phyloP scores from a whole-genome alignment of 2,329 filamentous ascomycete species.

The Stenocarpella maydis region DNA sequence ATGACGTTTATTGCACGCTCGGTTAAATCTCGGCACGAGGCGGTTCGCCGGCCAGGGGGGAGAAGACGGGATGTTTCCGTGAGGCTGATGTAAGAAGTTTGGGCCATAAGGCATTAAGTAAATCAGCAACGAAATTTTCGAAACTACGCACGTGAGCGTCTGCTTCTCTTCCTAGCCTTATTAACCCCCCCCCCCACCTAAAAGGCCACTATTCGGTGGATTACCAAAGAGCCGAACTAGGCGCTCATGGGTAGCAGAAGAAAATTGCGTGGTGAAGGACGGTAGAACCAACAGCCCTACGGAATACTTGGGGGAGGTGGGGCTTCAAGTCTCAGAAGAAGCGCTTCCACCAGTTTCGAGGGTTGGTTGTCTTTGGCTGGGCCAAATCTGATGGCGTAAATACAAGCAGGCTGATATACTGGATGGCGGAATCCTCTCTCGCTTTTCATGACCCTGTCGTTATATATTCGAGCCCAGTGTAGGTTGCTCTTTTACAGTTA shows the following conservation, averaged over 20 bases:
- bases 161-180: neutral
- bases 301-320: neutral
- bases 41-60: neutral
- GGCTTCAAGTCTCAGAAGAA: neutral
- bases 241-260: neutral
- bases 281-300: neutral
- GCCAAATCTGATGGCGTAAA: no score
- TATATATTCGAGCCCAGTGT: no score
- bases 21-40: neutral
- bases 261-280: neutral
- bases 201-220: neutral
- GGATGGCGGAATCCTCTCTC: no score
- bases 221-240: neutral
- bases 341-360: neutral
- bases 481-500: no score
- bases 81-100: neutral
- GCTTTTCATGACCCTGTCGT: neutral
- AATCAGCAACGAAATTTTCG: neutral
- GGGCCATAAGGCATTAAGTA: slow-evolving; percentile 1
- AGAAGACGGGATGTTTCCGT: neutral
- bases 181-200: no score
- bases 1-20: slow-evolving; percentile 4
- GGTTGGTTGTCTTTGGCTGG: neutral
- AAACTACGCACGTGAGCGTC: neutral
- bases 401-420: no score